Conservation (phyloP, 352 stramenopile species). For the Pythium coloratum region DNA sequence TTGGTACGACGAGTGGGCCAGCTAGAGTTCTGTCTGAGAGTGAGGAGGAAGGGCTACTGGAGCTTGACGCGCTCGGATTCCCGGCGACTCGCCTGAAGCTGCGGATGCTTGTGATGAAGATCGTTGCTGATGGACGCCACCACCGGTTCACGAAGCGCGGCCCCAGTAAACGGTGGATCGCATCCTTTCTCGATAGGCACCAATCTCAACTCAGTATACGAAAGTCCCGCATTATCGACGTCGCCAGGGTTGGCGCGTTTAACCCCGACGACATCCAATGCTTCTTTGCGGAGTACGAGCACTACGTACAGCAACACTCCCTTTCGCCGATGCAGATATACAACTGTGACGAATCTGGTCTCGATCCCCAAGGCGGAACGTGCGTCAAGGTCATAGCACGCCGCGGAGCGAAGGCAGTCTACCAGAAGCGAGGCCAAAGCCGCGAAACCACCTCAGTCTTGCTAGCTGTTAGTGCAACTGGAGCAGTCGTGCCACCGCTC, state of each 20-base stretch:
- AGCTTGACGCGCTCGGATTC: not conserved
- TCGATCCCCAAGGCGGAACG: slow-evolving; percentile 4
- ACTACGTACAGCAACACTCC: not conserved
- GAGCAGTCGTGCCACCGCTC: not conserved
- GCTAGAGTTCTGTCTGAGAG: not conserved
- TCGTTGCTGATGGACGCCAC: not conserved
- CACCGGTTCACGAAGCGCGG: not conserved
- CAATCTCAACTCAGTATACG: not conserved
- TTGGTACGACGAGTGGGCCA: not conserved
- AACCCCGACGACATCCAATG: not conserved
- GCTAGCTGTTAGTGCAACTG: slow-evolving; percentile 1
- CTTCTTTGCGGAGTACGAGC: slow-evolving; percentile 10
- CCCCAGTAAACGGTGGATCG: not conserved
- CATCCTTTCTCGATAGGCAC: slow-evolving; percentile 1
- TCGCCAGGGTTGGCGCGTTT: not conserved
- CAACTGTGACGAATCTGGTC: slow-evolving; percentile 16
- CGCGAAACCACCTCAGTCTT: slow-evolving; percentile 13
- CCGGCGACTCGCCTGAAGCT: not conserved
- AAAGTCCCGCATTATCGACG: slow-evolving; percentile 11
- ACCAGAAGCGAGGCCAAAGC: slow-evolving; percentile 6
- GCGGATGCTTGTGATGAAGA: not conserved
- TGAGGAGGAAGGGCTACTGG: not conserved
- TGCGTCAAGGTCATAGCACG: not conserved
- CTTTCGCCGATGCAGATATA: not conserved
- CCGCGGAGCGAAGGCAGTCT: not conserved